These are phyloP conservation scores for Parafenestella ontariensis DNA, from an alignment of 2,329 filamentous ascomycete genomes.

Conservation along the genomic window DNA sequence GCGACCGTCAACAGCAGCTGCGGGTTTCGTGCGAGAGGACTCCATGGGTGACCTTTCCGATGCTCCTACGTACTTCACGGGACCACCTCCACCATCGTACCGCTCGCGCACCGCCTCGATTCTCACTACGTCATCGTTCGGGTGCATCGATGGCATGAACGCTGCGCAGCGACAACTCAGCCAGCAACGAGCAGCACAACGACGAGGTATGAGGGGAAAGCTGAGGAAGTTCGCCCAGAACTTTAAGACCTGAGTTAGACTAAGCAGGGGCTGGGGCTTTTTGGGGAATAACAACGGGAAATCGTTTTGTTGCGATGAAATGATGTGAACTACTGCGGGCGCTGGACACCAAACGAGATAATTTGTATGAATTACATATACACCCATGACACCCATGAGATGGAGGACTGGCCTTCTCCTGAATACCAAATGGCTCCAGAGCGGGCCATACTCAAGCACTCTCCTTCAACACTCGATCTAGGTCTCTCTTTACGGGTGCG, in stretches of 20 bases:
- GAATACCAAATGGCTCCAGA: too few relatives aligned
- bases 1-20: slow-evolving; percentile 22
- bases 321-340: neutral
- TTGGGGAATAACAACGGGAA: neutral
- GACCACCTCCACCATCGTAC: slow-evolving; percentile 43
- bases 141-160: slow-evolving; percentile 45
- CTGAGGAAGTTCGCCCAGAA: slow-evolving; percentile 38
- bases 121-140: slow-evolving; percentile 44
- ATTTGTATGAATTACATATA: neutral
- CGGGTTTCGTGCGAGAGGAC: slow-evolving; percentile 28
- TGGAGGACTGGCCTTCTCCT: too few relatives aligned
- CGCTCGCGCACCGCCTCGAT: slow-evolving; percentile 40
- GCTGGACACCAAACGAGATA: neutral
- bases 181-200: slow-evolving; percentile 30
- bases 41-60: slow-evolving; percentile 44
- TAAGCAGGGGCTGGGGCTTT: neutral
- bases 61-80: slow-evolving; percentile 42
- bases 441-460: neutral
- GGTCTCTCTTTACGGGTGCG: neutral
- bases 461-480: neutral
- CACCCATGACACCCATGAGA: neutral
- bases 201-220: slow-evolving; percentile 33
- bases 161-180: slow-evolving; percentile 33
- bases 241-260: slow-evolving; percentile 20
- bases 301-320: neutral